Percentiles rank a stretch among this genome's conserved stretches.
Evolutionary conservation across 2,329 filamentous ascomycete species (phyloP).

Genomic region (Scortechinia acanthostroma): DNA sequence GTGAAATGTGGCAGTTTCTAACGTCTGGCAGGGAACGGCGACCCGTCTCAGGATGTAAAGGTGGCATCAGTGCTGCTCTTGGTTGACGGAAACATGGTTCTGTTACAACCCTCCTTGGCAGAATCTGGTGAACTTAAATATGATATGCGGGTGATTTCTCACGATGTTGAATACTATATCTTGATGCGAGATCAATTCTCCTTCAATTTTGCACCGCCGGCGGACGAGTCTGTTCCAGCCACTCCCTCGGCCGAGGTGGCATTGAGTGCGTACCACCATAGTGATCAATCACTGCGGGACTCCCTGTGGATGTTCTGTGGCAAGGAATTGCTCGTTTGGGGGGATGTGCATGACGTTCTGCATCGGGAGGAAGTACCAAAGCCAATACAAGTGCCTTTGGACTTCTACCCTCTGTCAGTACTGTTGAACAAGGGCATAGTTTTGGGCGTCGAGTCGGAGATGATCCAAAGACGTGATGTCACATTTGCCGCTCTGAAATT

Average conservation of each 20-base stretch:
- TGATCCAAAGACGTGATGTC: conserved; percentile 87
- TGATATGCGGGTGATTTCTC: conserved; percentile 92
- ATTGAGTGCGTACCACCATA: background rate
- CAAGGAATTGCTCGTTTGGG: conserved; percentile 77
- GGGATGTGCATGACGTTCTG: conserved; percentile 74
- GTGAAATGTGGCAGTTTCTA: background rate
- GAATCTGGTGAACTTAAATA: conserved; percentile 85
- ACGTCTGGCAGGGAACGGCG: conserved; percentile 51
- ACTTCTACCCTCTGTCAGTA: conserved; percentile 89
- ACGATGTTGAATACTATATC: conserved; percentile 92
- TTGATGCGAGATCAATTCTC: conserved; percentile 79
- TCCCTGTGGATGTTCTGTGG: conserved; percentile 95
- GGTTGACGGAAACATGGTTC: conserved; percentile 92
- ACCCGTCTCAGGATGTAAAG: conserved; percentile 90
- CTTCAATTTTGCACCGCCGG: conserved; percentile 12
- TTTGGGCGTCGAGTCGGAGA: conserved; percentile 82
- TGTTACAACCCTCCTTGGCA: conserved; percentile 79
- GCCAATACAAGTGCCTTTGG: conserved; percentile 73
- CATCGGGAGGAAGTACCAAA: conserved; percentile 62
- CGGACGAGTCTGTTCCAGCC: conserved; percentile 10
- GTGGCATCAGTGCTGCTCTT: conserved; percentile 89
- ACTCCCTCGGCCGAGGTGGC: conserved; percentile 25
- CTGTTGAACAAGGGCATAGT: conserved; percentile 84
- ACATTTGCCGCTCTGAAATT: conserved; percentile 87
- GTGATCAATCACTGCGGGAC: conserved; percentile 56